Base-by-base conservation (phyloP, 2,329 filamentous ascomycete species). In the Pyricularia sp. region DNA sequence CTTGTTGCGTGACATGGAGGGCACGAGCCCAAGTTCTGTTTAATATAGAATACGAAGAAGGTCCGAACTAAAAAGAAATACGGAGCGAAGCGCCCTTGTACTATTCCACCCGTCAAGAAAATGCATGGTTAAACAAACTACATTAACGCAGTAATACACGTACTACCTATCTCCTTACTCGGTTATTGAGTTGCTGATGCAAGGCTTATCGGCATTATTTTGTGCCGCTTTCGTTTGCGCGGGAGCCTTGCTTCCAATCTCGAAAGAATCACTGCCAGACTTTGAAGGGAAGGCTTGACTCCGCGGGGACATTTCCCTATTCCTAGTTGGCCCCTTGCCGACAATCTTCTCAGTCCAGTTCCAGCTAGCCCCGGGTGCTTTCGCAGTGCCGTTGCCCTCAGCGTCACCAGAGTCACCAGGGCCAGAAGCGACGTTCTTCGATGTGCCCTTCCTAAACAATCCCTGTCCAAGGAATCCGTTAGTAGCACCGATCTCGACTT, bases 311-410 rank as follows among this genome's bases (percentile, higher is more conserved):
- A 65, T 68, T 26, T 20, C 25, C 42, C 14, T 63, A 26, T 36
- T 61, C 55, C 42, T 33, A 31, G 59, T 36, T 11, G 69, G 59
- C 50, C 71, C 71, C 73, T 79, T 83, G 23, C 83, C 83, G 17
- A 82, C 83, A 76, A 86, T 85, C 75, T 83, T 84, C 76, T 86
- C 83, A 6, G 83, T 81, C 84, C 83, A 86, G 72, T 81, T 85
- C 83, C 83, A 86, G 23, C 67, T 61, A 20, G 67, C 36, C 14
- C 55, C 66, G 4, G 26, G 66, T 6, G 33, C 68, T 25, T 70
- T 70, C 4, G 42, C 66, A 12, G 28, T 33, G 63, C 58, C 64
- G 2, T 67, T 66, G 33, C 63, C 65, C 65, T 68, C 68, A 31
- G 25, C 11, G 65, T 50, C 61, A 20, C n/a, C 63, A 50, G 66